Base-by-base conservation (phyloP, 345 rosid genomes). In the Populus deltoides region DNA sequence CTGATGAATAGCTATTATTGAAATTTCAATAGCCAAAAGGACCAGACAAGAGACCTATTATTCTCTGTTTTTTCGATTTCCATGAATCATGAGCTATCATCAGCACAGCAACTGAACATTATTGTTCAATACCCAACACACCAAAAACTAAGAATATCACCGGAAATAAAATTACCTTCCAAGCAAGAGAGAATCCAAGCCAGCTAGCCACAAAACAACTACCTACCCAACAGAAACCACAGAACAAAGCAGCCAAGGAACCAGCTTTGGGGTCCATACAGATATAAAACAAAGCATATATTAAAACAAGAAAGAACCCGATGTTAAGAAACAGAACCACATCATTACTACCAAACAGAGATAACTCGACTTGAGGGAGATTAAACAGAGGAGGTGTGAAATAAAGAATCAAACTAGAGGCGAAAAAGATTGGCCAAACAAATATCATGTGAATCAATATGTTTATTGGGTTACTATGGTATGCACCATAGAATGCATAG, bases 401-500 rank as follows among this genome's bases (percentile, higher is more conserved):
- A 85, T 79, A 83, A 74, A 89, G 88, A 25, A 87, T 69, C 57
- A 90, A 79, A 70, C 86, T 70, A 65, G 88, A 78, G 31, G 91
- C 80, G 90, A 89, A 89, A 71, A 88, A 77, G 68, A 90, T 90
- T 9, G 94, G 92, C 92, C 91, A 90, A 38, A 90, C 94, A 36
- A 83, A 86, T 25, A 90, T 27, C 84, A 83, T 84, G 78, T 90
- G 94, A 25, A 90, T 78, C 63, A 70, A 27, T 43, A 90, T 41
- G 83, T 93, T 96, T 33, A 89, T 77, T 2, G 90, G 89, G 83
- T 93, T 96, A 75, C 87, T 88, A 82, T 96, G 98, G 57, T 96
- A 96, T 11, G 97, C 97, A 2, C 99, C 99, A 57, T 96, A 96
- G 92, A 86, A 93, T 29, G 99, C 94, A 78, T 91, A 93, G 74